A percentile compares a stretch with the other conserved stretches of the same genome.
Conservation (phyloP, 23 red algal genomes). For the Gracilariopsis chorda region DNA sequence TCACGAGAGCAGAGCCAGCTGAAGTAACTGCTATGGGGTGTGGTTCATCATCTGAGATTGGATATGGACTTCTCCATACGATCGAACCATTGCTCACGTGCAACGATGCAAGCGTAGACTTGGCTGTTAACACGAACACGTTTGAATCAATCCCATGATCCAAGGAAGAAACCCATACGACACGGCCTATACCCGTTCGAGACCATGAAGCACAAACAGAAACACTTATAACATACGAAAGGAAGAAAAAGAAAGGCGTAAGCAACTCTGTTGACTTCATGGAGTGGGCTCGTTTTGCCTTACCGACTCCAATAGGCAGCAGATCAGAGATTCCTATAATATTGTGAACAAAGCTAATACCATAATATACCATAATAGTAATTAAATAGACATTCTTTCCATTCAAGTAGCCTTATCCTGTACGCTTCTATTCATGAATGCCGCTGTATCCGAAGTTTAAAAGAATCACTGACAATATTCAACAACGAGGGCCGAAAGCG, state of each 20-base stretch:
- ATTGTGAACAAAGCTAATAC: too few species aligned
- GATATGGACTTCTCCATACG: slow-evolving; percentile 4
- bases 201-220: not conserved
- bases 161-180: not conserved
- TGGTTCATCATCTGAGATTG: not conserved
- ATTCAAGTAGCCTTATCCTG: too few species aligned
- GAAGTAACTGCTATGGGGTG: not conserved
- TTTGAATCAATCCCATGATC: not conserved
- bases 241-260: not conserved
- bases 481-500: too few species aligned
- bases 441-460: too few species aligned
- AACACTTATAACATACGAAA: not conserved
- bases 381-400: too few species aligned
- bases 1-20: not conserved
- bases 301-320: too few species aligned
- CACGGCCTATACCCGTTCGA: slow-evolving; percentile 6
- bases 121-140: slow-evolving; percentile 2
- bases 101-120: not conserved
- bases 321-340: too few species aligned
- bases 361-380: too few species aligned
- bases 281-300: too few species aligned
- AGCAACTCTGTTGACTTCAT: too few species aligned
- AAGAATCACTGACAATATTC: too few species aligned
- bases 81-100: not conserved
- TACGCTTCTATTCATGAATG: too few species aligned